These are phyloP conservation scores for Pyricularia sp. DNA, from an alignment of 2,329 filamentous ascomycete species.

Conservation along the genomic window DNA sequence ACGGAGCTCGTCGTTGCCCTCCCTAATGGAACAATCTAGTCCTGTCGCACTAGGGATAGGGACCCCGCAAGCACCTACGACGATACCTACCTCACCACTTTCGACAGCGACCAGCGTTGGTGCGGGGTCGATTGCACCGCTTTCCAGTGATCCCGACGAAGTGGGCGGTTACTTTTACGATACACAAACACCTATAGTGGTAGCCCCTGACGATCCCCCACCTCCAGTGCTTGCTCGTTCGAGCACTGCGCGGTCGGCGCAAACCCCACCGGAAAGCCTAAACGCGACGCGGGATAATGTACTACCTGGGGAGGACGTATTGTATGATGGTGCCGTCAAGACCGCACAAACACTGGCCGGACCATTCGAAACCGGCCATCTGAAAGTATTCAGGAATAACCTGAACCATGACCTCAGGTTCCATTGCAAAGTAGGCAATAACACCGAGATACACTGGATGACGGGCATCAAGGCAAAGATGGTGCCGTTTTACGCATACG, in stretches of 20 bases:
- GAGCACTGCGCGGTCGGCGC: constrained; percentile 6
- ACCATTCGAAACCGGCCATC: constrained; percentile 12
- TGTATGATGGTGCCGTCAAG: constrained; percentile 16
- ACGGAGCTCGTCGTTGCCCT: constrained; percentile 6
- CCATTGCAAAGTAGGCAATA: constrained; percentile 13
- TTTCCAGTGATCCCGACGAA: neutral
- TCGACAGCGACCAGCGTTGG: neutral
- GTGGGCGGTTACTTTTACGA: constrained; percentile 6
- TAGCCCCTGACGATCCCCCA: constrained; percentile 5
- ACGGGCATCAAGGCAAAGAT: constrained; percentile 16
- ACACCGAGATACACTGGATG: constrained; percentile 17
- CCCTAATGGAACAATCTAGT: constrained; percentile 12
- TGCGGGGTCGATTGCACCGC: neutral
- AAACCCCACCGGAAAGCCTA: constrained; percentile 8
- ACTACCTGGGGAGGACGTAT: constrained; percentile 14
- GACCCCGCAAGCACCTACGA: neutral
- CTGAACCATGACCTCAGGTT: constrained; percentile 15
- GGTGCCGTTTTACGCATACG: constrained; percentile 16
- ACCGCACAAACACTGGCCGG: constrained; percentile 10
- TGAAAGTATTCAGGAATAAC: constrained; percentile 17
- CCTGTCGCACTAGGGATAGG: constrained; percentile 2
- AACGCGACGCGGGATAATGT: constrained; percentile 16
- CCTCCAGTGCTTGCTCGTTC: neutral
- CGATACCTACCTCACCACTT: neutral
- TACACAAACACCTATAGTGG: constrained; percentile 14